Base-by-base conservation (phyloP, 176 grass and related monocot species). In the Eleusine coracana region DNA sequence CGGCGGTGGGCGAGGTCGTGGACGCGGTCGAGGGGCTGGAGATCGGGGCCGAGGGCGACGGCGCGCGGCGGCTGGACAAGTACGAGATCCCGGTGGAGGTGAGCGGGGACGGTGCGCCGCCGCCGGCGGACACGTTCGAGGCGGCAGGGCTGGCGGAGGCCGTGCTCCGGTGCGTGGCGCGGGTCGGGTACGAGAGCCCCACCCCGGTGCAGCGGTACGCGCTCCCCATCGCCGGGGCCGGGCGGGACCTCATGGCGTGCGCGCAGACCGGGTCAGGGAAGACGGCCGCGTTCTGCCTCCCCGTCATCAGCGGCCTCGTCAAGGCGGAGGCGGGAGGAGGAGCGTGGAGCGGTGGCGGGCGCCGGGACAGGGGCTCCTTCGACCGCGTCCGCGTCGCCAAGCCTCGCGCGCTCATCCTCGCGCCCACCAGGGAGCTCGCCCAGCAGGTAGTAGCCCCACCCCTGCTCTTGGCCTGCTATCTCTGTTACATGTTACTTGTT, bases 241-340 rank as follows among this genome's bases (percentile, higher is more conserved):
- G 92, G n/a, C 28, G 88, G 20, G 95, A 93, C 74, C 88, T 94
- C 38, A 92, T 94, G 95, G 90, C 90, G 18, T 94, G 95, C 78
- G 90, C 92, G 59, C 95, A 97, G 80, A 97, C 95, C 0, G 92
- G 95, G 4, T 97, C 92, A 23, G 92, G 95, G 37, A 97, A 94
- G 86, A 97, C 95, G 1, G 95, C 95, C 59, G 92, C 92, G 8
- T 98, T 94, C 86, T 94, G 90, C 88, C 79, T 98, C 64, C 95
- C 92, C 3, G 76, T 94, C 64, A 75, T 97, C 0, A 87, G 84
- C 73, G 81, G 79, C 5, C 72, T 87, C 2, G 42, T 76, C 0
- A 58, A 15, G 12, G 44, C 45, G 21, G 64, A 7, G 23, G 3
- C 25, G 0, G 80, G 1, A 6, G 77, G 60, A 6, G 41, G 39